Conservation (phyloP, 306 rosid genomes). For the Cucumis cinereus region DNA sequence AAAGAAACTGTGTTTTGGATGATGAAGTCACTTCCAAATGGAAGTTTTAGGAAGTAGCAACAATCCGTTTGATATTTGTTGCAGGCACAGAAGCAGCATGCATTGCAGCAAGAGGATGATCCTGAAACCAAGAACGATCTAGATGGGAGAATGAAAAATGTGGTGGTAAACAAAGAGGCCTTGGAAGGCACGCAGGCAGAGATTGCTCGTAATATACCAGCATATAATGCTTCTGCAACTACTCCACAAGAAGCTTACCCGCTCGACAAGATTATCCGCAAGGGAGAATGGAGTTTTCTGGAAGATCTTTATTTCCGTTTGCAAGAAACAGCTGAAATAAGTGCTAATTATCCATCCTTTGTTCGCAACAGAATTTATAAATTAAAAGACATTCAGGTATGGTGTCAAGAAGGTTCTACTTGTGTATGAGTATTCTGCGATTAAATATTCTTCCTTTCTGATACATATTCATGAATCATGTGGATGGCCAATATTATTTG, state of each 20-base stretch:
- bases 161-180: conserved; percentile 40
- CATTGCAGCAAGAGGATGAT: conserved; percentile 31
- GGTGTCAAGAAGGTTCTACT: background rate
- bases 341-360: conserved; percentile 46
- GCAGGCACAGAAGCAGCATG: conserved; percentile 37
- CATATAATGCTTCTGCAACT: conserved; percentile 55
- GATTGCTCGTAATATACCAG: conserved; percentile 51
- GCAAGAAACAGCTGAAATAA: conserved; percentile 21
- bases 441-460: background rate
- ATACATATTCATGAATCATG: background rate
- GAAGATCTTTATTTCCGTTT: conserved; percentile 41
- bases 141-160: conserved; percentile 39
- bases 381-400: conserved; percentile 48
- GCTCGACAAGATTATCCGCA: conserved; percentile 56
- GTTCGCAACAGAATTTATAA: conserved; percentile 38
- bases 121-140: conserved; percentile 41
- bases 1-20: background rate
- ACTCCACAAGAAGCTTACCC: conserved; percentile 63
- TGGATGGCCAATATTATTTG: background rate
- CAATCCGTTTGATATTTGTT: conserved; percentile 7
- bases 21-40: background rate
- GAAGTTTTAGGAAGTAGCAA: conserved; percentile 1
- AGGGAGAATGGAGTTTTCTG: conserved; percentile 60
- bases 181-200: conserved; percentile 34
- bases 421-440: background rate